phyloP scores from a whole-genome alignment of 768 basidiomycete species.

The Strobilomyces dryophilus region DNA sequence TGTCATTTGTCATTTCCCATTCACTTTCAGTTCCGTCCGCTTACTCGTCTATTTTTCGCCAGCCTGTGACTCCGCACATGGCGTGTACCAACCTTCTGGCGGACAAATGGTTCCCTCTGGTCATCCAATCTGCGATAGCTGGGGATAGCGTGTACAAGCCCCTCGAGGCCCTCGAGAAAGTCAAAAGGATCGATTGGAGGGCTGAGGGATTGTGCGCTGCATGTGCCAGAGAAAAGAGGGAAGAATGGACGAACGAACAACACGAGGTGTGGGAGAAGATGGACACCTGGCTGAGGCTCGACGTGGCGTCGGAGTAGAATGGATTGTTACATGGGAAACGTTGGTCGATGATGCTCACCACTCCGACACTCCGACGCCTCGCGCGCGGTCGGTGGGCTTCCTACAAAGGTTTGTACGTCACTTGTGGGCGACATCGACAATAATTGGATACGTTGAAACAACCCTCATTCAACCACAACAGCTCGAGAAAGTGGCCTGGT shows the following conservation, averaged over 20 bases:
- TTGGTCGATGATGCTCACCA: background rate
- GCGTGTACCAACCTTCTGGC: slow-evolving; percentile 69
- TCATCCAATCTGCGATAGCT: slow-evolving; percentile 63
- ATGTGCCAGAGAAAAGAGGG: slow-evolving; percentile 55
- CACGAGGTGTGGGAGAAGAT: slow-evolving; percentile 54
- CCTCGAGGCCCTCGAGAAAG: slow-evolving; percentile 61
- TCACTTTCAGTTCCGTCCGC: background rate
- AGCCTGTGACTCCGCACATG: slow-evolving; percentile 65
- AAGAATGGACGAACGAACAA: slow-evolving; percentile 66
- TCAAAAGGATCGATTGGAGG: slow-evolving; percentile 58
- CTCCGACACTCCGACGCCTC: background rate
- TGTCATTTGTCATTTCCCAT: background rate
- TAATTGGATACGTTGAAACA: background rate
- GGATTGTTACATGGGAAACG: background rate
- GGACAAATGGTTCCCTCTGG: slow-evolving; percentile 65
- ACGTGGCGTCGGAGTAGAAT: slow-evolving; percentile 8
- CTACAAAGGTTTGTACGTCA: slow-evolving; percentile 2
- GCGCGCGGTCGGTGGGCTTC: background rate
- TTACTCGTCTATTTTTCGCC: background rate
- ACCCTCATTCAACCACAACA: background rate
- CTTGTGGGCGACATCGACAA: slow-evolving; percentile 1
- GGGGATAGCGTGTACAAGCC: slow-evolving; percentile 64
- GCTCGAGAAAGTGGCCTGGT: no score
- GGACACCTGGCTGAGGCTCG: slow-evolving; percentile 49
- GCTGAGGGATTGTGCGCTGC: slow-evolving; percentile 52